These are phyloP conservation scores for Uncinocarpus reesii DNA, from an alignment of 2,329 filamentous ascomycete species.

Conservation along the genomic window DNA sequence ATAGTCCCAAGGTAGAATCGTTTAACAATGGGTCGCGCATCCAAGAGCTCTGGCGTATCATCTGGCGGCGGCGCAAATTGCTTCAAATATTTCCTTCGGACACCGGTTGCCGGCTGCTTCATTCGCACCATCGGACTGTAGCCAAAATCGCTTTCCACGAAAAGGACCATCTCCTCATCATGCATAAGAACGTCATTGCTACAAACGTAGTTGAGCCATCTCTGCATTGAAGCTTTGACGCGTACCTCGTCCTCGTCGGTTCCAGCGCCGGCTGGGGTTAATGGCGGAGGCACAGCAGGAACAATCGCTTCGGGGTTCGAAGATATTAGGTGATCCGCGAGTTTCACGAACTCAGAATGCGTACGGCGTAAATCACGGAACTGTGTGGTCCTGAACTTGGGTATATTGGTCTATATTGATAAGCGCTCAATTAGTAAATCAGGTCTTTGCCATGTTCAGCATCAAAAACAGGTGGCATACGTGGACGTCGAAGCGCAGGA, in stretches of 20 bases:
- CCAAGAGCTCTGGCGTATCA: slow-evolving; percentile 86
- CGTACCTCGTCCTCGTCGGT: slow-evolving; percentile 90
- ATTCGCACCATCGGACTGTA: slow-evolving; percentile 92
- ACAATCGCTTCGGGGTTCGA: slow-evolving; percentile 95
- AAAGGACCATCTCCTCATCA: slow-evolving; percentile 94
- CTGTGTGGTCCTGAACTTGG: slow-evolving; percentile 92
- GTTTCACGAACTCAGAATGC: slow-evolving; percentile 90
- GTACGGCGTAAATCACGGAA: slow-evolving; percentile 94
- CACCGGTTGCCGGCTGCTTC: slow-evolving; percentile 93
- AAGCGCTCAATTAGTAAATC: slow-evolving; percentile 6
- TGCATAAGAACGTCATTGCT: slow-evolving; percentile 83
- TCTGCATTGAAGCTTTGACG: slow-evolving; percentile 79
- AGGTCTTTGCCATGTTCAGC: not conserved
- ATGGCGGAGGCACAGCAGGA: slow-evolving; percentile 84
- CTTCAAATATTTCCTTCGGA: slow-evolving; percentile 90
- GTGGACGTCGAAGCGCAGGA: slow-evolving; percentile 90
- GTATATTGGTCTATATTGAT: slow-evolving; percentile 77
- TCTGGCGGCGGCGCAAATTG: slow-evolving; percentile 96
- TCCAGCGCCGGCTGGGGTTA: slow-evolving; percentile 86
- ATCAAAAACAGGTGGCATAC: slow-evolving; percentile 45
- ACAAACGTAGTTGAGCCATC: slow-evolving; percentile 92
- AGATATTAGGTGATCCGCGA: slow-evolving; percentile 91
- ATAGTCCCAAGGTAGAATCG: slow-evolving; percentile 90
- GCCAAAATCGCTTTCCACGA: slow-evolving; percentile 97
- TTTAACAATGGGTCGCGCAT: slow-evolving; percentile 84